Evolutionary conservation across 1,139 yeast genomes (phyloP).

Genomic region (Lodderomyces elongisporus): DNA sequence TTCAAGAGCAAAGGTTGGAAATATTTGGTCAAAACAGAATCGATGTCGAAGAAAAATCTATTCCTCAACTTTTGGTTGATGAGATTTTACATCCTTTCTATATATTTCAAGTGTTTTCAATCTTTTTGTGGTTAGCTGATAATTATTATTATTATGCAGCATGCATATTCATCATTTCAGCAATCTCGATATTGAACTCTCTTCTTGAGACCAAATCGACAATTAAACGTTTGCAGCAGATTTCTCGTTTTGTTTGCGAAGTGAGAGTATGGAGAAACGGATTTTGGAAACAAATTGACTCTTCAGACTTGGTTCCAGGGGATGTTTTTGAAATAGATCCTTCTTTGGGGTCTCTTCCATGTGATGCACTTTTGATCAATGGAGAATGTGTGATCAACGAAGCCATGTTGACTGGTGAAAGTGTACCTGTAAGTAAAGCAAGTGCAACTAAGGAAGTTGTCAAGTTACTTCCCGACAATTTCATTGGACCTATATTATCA

Average conservation of each 20-base stretch:
- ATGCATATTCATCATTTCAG: constrained; percentile 83
- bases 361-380: constrained; percentile 79
- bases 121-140: constrained; percentile 86
- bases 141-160: constrained; percentile 89
- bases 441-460: constrained; percentile 64
- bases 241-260: constrained; percentile 70
- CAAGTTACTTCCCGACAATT: constrained; percentile 47
- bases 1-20: constrained; percentile 60
- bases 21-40: constrained; percentile 78
- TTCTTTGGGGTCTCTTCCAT: constrained; percentile 65
- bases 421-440: constrained; percentile 87
- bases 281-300: constrained; percentile 81
- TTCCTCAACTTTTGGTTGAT: constrained; percentile 62
- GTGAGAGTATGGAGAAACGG: constrained; percentile 90
- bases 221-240: constrained; percentile 62
- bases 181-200: constrained; percentile 73
- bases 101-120: constrained; percentile 87
- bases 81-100: constrained; percentile 95
- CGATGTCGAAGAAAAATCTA: constrained; percentile 70
- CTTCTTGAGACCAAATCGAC: constrained; percentile 79
- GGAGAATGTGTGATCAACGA: constrained; percentile 96
- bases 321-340: constrained; percentile 94
- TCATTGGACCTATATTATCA: constrained; percentile 63
- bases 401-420: constrained; percentile 95
- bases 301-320: constrained; percentile 90